phyloP scores from a whole-genome alignment of 2,329 filamentous ascomycete genomes.

The Cladosporium oxysporum region DNA sequence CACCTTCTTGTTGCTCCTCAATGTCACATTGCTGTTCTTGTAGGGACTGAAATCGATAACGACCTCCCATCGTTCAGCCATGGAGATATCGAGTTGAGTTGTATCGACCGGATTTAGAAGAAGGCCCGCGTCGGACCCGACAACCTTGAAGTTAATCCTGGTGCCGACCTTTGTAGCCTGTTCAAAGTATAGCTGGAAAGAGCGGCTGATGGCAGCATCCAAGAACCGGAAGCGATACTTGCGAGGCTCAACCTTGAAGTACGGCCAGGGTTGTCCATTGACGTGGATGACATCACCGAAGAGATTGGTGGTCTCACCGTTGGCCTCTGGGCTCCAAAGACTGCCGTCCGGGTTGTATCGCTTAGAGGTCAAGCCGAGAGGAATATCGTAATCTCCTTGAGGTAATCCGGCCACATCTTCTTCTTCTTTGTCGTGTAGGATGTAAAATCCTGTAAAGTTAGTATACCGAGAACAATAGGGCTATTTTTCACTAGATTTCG shows the following conservation, averaged over 20 bases:
- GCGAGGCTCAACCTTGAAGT: slow-evolving; percentile 58
- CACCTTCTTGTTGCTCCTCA: slow-evolving; percentile 29
- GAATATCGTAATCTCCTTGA: slow-evolving; percentile 55
- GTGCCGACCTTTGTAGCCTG: slow-evolving; percentile 34
- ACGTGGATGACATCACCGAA: slow-evolving; percentile 61
- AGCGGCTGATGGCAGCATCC: slow-evolving; percentile 50
- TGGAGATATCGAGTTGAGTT: slow-evolving; percentile 49
- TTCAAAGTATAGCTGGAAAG: slow-evolving; percentile 52
- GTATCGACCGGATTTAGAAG: slow-evolving; percentile 49
- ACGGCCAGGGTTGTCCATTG: slow-evolving; percentile 63
- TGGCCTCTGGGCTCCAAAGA: slow-evolving; percentile 49
- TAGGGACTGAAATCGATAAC: slow-evolving; percentile 57
- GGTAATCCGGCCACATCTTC: slow-evolving; percentile 51
- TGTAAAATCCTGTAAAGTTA: slow-evolving; percentile 49
- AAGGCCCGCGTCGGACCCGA: slow-evolving; percentile 58
- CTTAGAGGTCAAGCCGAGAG: slow-evolving; percentile 53
- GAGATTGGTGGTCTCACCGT: slow-evolving; percentile 44
- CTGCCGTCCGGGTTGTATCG: slow-evolving; percentile 55
- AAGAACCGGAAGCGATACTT: slow-evolving; percentile 61
- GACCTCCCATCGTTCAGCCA: slow-evolving; percentile 61
- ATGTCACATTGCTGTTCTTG: slow-evolving; percentile 48
- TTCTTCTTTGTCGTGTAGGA: slow-evolving; percentile 54
- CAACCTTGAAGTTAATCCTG: slow-evolving; percentile 53
- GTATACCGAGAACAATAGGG: neutral
- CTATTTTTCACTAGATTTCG: neutral